Evolutionary conservation across 371 early-diverging fungal genomes (phyloP).

Genomic region (Mortierella sp.): DNA sequence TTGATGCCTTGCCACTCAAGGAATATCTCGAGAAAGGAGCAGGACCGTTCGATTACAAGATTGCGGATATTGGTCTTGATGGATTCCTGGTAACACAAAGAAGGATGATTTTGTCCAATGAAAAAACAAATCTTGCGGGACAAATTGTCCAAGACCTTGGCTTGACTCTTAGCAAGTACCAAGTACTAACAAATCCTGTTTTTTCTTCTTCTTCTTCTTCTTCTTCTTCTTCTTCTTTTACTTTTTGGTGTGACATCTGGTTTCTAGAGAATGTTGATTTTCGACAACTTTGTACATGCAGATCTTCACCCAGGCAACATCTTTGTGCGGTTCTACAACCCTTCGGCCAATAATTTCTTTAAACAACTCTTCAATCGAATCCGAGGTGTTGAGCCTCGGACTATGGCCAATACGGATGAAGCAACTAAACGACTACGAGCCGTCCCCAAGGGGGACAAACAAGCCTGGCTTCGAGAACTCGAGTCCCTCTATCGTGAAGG

Average conservation of each 20-base stretch:
- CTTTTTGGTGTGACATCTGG: constrained; percentile 1
- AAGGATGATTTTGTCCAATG: no score
- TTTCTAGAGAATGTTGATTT: constrained; percentile 83
- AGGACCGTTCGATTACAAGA: constrained; percentile 72
- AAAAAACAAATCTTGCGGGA: neutral
- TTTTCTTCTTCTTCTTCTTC: neutral
- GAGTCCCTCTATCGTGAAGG: constrained; percentile 68
- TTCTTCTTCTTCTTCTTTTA: neutral
- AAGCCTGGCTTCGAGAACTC: constrained; percentile 62
- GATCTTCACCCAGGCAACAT: constrained; percentile 97
- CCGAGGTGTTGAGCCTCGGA: constrained; percentile 14
- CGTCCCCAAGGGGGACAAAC: constrained; percentile 37
- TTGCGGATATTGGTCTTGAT: constrained; percentile 81
- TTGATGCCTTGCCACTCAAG: constrained; percentile 79
- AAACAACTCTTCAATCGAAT: constrained; percentile 55
- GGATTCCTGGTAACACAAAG: constrained; percentile 48
- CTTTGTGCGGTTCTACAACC: constrained; percentile 84
- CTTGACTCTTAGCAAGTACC: no score
- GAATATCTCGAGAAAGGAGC: constrained; percentile 71
- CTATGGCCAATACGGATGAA: constrained; percentile 30
- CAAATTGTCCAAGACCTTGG: neutral
- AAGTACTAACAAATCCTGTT: neutral
- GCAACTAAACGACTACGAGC: constrained; percentile 32
- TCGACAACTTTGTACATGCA: constrained; percentile 94
- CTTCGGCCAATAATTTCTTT: constrained; percentile 67